Evolutionary conservation across 805 yeast species (phyloP), one percentile per base, ranked within the genome.

Genomic region (Schizosaccharomyces japonicus): DNA sequence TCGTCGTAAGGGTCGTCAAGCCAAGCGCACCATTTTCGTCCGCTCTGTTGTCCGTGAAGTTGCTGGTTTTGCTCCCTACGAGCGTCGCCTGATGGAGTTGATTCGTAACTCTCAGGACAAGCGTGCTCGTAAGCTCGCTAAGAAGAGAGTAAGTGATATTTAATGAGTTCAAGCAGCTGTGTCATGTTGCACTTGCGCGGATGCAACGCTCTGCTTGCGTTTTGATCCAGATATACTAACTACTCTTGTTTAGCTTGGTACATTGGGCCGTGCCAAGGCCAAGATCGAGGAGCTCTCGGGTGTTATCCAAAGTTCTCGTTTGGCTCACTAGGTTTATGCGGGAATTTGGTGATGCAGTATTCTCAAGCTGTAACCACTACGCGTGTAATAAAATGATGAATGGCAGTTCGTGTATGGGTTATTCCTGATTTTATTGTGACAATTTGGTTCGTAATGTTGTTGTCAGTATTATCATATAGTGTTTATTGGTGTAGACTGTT

Each of bases 81-180:
- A 90, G 76, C 85, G 95, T 78, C 85, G 99, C 75, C 78, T 90
- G 68, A 80, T 92, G 65, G 99, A 90, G 75, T 78, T 90, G 73
- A 77, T 90, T 80, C 90, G 98, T 79, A 90, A 92, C 76, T 85
- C 95, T 68, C 94, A 95, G 78, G 99, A 90, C 75, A 90, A 90
- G 93, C 90, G 96, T 77, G 98, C 99, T 61, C 82, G 90, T 83
- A 90, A 90, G 84, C 84, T 90, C 67, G 95, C 96, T 60, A 90
- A 90, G 90, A 90, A 82, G 94, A 87, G 58, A 66, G 42, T 36
- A 36, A 19, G 42, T 36, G 13, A 21, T 8, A 29, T 29, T 29
- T 29, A 8, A 13, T 29, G 7, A n/a, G n/a, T n/a, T n/a, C n/a
- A n/a, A n/a, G n/a, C n/a, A n/a, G n/a, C n/a, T n/a, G n/a, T n/a